Percentiles rank a stretch among this genome's conserved stretches.
Evolutionary conservation across 768 basidiomycete species (phyloP).

Genomic region (Mycena galericulata): DNA sequence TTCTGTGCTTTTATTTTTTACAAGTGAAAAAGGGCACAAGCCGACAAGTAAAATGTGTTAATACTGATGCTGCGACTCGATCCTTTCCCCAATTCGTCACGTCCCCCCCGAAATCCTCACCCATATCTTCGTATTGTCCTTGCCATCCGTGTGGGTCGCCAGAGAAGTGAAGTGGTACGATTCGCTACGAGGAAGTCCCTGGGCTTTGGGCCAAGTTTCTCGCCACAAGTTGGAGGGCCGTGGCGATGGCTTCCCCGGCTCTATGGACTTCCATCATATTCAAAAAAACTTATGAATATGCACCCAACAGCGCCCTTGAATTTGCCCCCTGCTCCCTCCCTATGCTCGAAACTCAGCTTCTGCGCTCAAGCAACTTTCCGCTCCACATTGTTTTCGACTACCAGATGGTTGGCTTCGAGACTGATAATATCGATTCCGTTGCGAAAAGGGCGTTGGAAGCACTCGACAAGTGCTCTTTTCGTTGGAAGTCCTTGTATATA

Average conservation of each 20-base stretch:
- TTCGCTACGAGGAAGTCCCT: neutral
- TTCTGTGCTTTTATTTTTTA: too few relatives aligned
- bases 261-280: slow-evolving; percentile 16
- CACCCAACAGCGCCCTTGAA: neutral
- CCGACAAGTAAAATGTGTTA: too few relatives aligned
- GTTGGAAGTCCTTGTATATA: slow-evolving; percentile 11
- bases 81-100: slow-evolving; percentile 4
- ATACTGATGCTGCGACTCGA: neutral
- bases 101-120: slow-evolving; percentile 13
- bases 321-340: neutral
- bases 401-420: neutral
- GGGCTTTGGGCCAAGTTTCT: slow-evolving; percentile 9
- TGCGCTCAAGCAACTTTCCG: neutral
- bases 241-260: slow-evolving; percentile 1
- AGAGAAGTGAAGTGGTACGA: neutral
- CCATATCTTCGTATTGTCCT: slow-evolving; percentile 5
- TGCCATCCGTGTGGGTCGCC: neutral
- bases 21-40: too few relatives aligned
- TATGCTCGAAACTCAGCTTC: slow-evolving; percentile 1
- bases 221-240: slow-evolving; percentile 2
- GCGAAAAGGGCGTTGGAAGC: neutral
- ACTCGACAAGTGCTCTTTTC: neutral
- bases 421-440: neutral
- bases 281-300: neutral
- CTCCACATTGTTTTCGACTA: neutral